Conservation (phyloP, 2,329 filamentous ascomycete genomes). For the Penicillium sclerotigenum region DNA sequence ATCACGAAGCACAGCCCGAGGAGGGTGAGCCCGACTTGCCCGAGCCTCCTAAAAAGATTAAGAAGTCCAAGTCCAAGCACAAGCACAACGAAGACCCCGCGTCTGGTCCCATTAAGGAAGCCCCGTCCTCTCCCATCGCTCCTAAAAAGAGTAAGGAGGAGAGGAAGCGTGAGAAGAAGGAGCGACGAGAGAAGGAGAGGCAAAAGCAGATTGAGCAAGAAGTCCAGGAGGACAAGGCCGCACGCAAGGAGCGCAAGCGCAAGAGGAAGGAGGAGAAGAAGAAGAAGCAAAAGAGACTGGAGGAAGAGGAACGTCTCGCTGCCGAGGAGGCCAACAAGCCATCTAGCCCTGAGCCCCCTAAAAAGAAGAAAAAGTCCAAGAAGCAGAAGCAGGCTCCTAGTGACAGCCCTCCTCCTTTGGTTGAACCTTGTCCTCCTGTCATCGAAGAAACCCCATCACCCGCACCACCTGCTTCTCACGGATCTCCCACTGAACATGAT, state of each 20-base stretch:
- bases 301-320: not conserved
- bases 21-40: not conserved
- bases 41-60: not conserved
- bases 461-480: not conserved
- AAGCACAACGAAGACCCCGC: not conserved
- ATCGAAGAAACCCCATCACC: not conserved
- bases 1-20: not conserved
- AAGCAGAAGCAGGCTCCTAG: slow-evolving; percentile 4
- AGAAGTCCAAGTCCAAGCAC: slow-evolving; percentile 1
- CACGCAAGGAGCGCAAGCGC: slow-evolving; percentile 1
- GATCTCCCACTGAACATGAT: not conserved
- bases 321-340: not conserved
- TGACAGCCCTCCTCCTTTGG: not conserved
- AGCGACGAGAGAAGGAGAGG: slow-evolving; percentile 7
- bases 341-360: not conserved
- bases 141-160: not conserved
- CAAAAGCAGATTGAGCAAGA: slow-evolving; percentile 5
- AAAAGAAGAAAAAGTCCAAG: not conserved
- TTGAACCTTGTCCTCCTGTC: not conserved
- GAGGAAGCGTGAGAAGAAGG: slow-evolving; percentile 10
- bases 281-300: not conserved
- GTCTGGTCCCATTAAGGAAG: not conserved
- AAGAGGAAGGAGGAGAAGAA: slow-evolving; percentile 5
- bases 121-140: not conserved
- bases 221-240: not conserved